These are phyloP conservation scores for Stevia rebaudiana DNA, from an alignment of 140 eudicot species.

Conservation along the genomic window DNA sequence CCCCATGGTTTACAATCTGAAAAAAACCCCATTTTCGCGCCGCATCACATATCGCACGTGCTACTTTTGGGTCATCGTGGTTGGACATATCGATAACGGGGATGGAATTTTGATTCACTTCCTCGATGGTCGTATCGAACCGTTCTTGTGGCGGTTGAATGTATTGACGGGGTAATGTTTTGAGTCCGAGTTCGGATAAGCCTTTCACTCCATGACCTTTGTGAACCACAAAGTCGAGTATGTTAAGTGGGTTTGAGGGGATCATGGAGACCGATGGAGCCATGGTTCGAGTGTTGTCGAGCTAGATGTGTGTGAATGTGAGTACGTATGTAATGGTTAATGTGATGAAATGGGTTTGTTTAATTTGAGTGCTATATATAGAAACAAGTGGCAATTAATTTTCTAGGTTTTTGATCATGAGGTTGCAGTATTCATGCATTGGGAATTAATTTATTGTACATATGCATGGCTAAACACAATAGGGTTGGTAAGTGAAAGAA, in stretches of 20 bases:
- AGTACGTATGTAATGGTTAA: neutral
- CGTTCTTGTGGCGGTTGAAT: constrained; percentile 40
- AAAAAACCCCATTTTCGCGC: constrained; percentile 40
- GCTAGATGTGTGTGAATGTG: neutral
- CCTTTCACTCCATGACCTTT: constrained; percentile 47
- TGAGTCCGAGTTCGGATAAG: constrained; percentile 33
- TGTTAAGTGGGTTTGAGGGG: constrained; percentile 6
- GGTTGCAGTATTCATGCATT: constrained; percentile 9
- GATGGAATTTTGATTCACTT: constrained; percentile 7
- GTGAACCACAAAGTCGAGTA: constrained; percentile 24
- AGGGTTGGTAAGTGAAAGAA: constrained; percentile 12
- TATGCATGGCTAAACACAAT: neutral
- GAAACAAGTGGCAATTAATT: neutral
- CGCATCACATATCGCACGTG: constrained; percentile 25
- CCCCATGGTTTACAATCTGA: constrained; percentile 38
- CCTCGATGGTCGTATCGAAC: neutral
- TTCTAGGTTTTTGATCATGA: neutral
- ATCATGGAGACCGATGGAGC: constrained; percentile 7
- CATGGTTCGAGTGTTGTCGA: constrained; percentile 15
- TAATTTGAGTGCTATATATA: neutral
- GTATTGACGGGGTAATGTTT: constrained; percentile 28
- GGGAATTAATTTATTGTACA: neutral
- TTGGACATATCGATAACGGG: constrained; percentile 32
- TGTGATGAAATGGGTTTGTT: neutral
- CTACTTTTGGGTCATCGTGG: constrained; percentile 21